Conservation (phyloP, 345 rosid species). For the Syzygium grande region DNA sequence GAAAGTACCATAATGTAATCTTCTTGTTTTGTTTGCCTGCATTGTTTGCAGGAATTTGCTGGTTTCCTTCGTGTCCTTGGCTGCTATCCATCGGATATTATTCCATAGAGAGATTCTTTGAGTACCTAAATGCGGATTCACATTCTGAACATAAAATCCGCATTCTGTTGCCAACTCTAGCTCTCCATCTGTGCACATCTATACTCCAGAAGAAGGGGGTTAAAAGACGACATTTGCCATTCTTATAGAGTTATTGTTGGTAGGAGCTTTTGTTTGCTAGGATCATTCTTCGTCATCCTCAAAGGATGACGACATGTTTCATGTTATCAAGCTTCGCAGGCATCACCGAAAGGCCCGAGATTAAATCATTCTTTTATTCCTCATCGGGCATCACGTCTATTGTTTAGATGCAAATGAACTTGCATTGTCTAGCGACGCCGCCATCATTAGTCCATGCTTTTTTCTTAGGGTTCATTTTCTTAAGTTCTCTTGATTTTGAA, state of each 20-base stretch:
- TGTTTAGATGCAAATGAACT: background rate
- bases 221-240: background rate
- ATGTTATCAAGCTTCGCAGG: background rate
- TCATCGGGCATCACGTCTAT: background rate
- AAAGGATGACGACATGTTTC: background rate
- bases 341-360: background rate
- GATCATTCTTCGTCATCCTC: background rate
- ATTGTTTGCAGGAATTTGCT: constrained; percentile 56
- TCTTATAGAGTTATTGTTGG: background rate
- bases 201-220: background rate
- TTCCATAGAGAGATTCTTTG: background rate
- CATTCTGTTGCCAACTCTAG: background rate
- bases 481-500: background rate
- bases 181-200: background rate
- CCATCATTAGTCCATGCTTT: background rate
- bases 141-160: background rate
- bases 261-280: background rate
- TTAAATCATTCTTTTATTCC: background rate
- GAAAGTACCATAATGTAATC: background rate
- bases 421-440: background rate
- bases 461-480: background rate
- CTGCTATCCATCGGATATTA: constrained; percentile 47
- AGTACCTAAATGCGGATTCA: background rate
- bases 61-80: constrained; percentile 79
- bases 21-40: background rate